phyloP scores from a whole-genome alignment of 2,329 filamentous ascomycete species.

The Fusarium sp. region DNA sequence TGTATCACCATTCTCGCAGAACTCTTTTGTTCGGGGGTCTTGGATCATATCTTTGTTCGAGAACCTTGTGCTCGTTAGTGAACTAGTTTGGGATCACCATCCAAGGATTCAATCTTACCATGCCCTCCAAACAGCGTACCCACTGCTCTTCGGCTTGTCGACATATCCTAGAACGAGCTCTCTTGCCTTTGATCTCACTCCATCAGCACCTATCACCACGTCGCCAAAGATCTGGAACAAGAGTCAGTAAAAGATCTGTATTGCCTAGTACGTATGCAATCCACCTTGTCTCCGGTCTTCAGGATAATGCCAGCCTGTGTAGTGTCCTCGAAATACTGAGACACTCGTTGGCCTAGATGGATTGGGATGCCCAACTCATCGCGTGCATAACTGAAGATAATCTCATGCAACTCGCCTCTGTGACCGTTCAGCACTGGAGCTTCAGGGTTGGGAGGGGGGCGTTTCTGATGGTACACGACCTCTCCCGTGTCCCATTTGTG shows the following conservation, averaged over 20 bases:
- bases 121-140: constrained; percentile 52
- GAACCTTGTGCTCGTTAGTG: constrained; percentile 6
- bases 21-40: constrained; percentile 63
- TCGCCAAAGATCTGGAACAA: constrained; percentile 13
- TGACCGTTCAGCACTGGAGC: constrained; percentile 32
- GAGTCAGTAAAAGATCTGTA: not conserved
- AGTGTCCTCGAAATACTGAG: constrained; percentile 17
- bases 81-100: accelerated
- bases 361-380: constrained; percentile 28
- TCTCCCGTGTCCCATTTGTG: constrained; percentile 50
- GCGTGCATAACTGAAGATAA: constrained; percentile 31
- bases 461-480: constrained; percentile 67
- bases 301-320: constrained; percentile 13
- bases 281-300: constrained; percentile 16
- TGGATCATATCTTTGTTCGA: constrained; percentile 61
- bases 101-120: constrained; percentile 53
- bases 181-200: constrained; percentile 31
- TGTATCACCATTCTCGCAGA: constrained; percentile 66
- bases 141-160: constrained; percentile 32
- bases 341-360: constrained; percentile 19
- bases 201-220: constrained; percentile 35
- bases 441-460: constrained; percentile 24
- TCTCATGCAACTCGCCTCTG: constrained; percentile 26
- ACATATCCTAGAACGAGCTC: constrained; percentile 31
- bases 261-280: accelerated